Base-by-base conservation (phyloP, 805 yeast genomes). In the Kockiozyma suomiensis region DNA sequence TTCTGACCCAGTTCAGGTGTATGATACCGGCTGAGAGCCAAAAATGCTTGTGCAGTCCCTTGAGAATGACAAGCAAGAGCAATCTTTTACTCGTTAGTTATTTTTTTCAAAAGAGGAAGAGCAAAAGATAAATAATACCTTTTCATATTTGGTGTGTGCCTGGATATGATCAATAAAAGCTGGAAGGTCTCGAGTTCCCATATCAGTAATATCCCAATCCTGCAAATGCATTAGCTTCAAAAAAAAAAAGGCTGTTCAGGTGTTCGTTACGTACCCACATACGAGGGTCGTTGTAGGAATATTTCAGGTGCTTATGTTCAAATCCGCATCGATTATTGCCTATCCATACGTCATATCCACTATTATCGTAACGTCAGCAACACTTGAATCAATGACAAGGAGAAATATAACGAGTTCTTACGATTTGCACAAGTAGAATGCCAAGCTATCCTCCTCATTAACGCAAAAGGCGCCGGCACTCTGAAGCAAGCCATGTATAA, bases 271-370 rank as follows among this genome's bases (percentile, higher is more conserved):
- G 6, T 33, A 56, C 65, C 99, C 99, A 93, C 84, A 87, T 88
- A 52, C 77, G 69, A 1, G 78, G 77, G 66, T 82, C 80, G 57
- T 68, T 66, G 3, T 75, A 62, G 38, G 77, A 75, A 62, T 77
- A 79, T 58, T 73, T 73, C 60, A 78, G 73, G 75, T 92, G 96
- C 53, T 79, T 75, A 0, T 96, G 88, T 41, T 81, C 77, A 70
- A 92, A 88, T 4, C 97, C 96, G 66, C 97, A 87, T 63, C 99
- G 75, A 70, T 91, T 92, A 70, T 91, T 90, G 0, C 97, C 97
- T 56, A 91, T 72, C 97, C 97, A 91, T 7, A 91, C 90, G 67
- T 91, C 97, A 69, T 80, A 89, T 0, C 94, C 92, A 26, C 77
- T 62, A 47, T 7, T 4, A 3, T 19, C 26, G 25, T 21, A 15